Conservation (phyloP, 495 filamentous ascomycete species). For the Aspergillus nanangensis region DNA sequence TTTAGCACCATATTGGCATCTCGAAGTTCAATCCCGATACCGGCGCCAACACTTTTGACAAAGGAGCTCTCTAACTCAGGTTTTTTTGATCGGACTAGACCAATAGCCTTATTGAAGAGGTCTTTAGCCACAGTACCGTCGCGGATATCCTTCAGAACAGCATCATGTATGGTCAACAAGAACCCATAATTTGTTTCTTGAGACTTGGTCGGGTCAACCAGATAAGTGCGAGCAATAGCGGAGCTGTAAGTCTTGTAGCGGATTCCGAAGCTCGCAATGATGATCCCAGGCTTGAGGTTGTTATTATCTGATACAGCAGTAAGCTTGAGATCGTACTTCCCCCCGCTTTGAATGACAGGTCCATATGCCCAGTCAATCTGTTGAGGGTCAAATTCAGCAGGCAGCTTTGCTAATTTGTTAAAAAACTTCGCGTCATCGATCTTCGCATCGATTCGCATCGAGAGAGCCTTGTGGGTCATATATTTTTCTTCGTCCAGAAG, state of each 20-base stretch:
- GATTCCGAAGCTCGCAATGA: constrained; percentile 84
- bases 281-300: constrained; percentile 88
- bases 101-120: constrained; percentile 82
- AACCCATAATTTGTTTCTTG: constrained; percentile 94
- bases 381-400: constrained; percentile 78
- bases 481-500: constrained; percentile 95
- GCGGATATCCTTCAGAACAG: constrained; percentile 81
- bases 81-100: constrained; percentile 75
- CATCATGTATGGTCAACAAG: constrained; percentile 78
- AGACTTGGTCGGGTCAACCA: constrained; percentile 93
- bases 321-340: constrained; percentile 85
- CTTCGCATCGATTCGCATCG: constrained; percentile 80
- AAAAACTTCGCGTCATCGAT: constrained; percentile 93
- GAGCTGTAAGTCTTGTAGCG: constrained; percentile 94
- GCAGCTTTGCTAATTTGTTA: constrained; percentile 74
- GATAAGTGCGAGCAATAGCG: constrained; percentile 83
- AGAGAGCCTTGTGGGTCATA: constrained; percentile 80
- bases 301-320: constrained; percentile 69
- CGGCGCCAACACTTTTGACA: constrained; percentile 80
- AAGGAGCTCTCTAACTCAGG: constrained; percentile 94
- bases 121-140: constrained; percentile 87
- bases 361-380: constrained; percentile 92
- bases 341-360: constrained; percentile 92
- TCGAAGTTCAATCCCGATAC: constrained; percentile 86
- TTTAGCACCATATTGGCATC: constrained; percentile 79